These are phyloP conservation scores for Chrysosporium queenslandicum DNA, from an alignment of 2,329 filamentous ascomycete genomes.

Conservation along the genomic window DNA sequence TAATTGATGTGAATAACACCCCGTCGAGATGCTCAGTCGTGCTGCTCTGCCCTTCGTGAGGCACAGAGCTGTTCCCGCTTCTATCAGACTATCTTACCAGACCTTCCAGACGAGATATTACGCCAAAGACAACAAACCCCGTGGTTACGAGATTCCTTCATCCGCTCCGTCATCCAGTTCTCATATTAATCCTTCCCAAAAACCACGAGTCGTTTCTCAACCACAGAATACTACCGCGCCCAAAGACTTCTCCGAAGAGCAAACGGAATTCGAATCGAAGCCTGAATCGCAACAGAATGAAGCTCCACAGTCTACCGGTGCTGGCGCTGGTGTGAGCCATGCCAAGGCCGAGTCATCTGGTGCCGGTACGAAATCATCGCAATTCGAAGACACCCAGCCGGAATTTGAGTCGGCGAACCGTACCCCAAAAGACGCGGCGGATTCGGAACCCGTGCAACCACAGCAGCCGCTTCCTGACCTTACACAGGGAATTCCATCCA, in stretches of 20 bases:
- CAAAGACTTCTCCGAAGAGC: constrained; percentile 27
- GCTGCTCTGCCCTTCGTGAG: constrained; percentile 38
- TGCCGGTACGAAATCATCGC: constrained; percentile 13
- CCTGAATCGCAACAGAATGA: constrained; percentile 27
- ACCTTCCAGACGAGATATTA: constrained; percentile 32
- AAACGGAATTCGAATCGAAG: constrained; percentile 32
- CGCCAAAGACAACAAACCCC: constrained; percentile 28
- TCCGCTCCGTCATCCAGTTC: constrained; percentile 13
- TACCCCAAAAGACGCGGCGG: constrained; percentile 19
- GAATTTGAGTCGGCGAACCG: constrained; percentile 29
- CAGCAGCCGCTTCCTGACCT: constrained; percentile 73
- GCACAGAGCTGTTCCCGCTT: constrained; percentile 31
- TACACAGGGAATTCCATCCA: constrained; percentile 89
- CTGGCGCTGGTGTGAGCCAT: constrained; percentile 22
- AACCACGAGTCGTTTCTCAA: constrained; percentile 17
- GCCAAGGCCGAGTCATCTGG: background rate
- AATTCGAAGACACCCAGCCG: constrained; percentile 27
- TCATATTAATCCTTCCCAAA: constrained; percentile 22
- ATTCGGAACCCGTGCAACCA: constrained; percentile 29
- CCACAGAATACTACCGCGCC: constrained; percentile 4
- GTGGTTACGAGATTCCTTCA: constrained; percentile 19
- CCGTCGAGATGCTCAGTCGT: constrained; percentile 37
- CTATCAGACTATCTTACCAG: constrained; percentile 29
- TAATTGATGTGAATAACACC: constrained; percentile 15
- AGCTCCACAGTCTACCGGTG: constrained; percentile 21